Conservation (phyloP, 257 asterid species). For the Forsythia viridissima region DNA sequence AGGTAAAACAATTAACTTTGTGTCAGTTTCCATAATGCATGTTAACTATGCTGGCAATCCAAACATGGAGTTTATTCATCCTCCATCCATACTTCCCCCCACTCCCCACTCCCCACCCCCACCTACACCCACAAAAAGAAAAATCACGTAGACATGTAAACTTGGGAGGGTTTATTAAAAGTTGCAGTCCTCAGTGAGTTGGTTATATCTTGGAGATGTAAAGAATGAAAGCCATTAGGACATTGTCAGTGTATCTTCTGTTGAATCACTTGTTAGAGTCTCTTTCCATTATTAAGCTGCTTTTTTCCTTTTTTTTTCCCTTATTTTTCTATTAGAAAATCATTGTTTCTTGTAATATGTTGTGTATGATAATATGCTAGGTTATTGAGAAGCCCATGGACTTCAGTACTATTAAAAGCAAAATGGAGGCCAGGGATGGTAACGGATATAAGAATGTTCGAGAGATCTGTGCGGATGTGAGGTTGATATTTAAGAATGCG, state of each 20-base stretch:
- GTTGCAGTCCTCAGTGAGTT: not conserved
- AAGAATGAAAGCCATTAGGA: not conserved
- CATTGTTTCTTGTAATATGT: conserved; percentile 15
- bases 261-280: conserved; percentile 3
- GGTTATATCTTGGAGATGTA: not conserved
- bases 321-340: not conserved
- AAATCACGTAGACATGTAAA: too few relatives aligned
- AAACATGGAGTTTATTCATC: not conserved
- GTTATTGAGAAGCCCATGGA: conserved; percentile 98
- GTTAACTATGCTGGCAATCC: not conserved
- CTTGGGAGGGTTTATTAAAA: too few relatives aligned
- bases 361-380: conserved; percentile 32
- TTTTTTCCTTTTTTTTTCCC: not conserved
- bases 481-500: conserved; percentile 88
- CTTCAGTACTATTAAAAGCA: conserved; percentile 76
- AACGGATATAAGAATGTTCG: conserved; percentile 80
- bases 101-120: conserved; percentile 7
- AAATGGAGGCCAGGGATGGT: conserved; percentile 90
- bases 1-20: conserved; percentile 45
- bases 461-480: conserved; percentile 82
- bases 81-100: conserved; percentile 1
- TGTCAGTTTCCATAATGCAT: conserved; percentile 2
- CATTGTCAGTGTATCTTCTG: not conserved
- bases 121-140: not conserved
- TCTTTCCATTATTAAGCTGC: not conserved